phyloP scores from a whole-genome alignment of 2,329 filamentous ascomycete species.

The Thielaviopsis punctulata region DNA sequence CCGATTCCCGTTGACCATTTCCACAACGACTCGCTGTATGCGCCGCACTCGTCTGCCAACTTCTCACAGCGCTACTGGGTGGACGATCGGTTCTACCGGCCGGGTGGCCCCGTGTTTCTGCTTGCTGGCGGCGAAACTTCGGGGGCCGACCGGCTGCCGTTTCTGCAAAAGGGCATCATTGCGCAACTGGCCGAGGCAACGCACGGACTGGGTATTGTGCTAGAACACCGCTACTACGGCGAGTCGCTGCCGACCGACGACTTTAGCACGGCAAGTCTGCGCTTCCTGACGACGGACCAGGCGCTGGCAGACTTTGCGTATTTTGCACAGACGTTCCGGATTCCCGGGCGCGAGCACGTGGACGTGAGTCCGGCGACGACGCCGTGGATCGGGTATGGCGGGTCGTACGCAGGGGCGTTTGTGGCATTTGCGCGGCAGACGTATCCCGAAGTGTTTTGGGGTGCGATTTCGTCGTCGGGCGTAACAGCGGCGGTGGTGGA shows the following conservation, averaged over 20 bases:
- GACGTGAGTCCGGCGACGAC: constrained; percentile 48
- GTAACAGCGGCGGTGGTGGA: constrained; percentile 64
- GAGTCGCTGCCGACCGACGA: constrained; percentile 51
- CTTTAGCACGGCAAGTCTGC: constrained; percentile 49
- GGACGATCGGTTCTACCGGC: constrained; percentile 56
- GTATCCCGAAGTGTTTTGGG: constrained; percentile 68
- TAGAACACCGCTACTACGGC: constrained; percentile 83
- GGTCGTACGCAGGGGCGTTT: constrained; percentile 68
- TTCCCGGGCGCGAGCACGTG: constrained; percentile 48
- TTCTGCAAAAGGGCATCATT: constrained; percentile 62
- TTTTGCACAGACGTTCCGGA: constrained; percentile 57
- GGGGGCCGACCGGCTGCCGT: constrained; percentile 45
- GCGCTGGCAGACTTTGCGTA: constrained; percentile 66
- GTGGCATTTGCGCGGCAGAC: constrained; percentile 58
- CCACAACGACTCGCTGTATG: constrained; percentile 61
- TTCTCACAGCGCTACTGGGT: constrained; percentile 73
- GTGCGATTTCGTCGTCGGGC: constrained; percentile 62
- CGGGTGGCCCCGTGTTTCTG: constrained; percentile 67
- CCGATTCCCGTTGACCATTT: constrained; percentile 58
- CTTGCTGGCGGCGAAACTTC: constrained; percentile 55
- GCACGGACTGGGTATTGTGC: constrained; percentile 57
- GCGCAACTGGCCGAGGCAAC: constrained; percentile 53
- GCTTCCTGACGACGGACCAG: constrained; percentile 73
- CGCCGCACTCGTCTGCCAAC: constrained; percentile 50
- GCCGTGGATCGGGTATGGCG: constrained; percentile 66